Conservation (phyloP, 768 basidiomycete genomes). For the Hypholoma fasciculare region DNA sequence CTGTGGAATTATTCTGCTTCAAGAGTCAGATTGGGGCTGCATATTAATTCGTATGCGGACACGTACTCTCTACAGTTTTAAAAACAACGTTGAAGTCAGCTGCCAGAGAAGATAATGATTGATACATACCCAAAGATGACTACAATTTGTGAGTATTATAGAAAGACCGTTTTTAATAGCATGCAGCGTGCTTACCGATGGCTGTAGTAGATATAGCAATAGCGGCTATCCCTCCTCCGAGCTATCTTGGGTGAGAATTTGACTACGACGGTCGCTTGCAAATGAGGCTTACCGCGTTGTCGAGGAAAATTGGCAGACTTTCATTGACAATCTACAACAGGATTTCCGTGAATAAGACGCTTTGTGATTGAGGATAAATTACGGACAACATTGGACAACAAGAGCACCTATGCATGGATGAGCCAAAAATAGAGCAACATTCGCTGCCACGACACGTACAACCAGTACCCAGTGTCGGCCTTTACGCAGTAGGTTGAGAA, state of each 20-base stretch:
- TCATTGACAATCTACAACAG: slow-evolving; percentile 69
- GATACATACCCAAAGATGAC: slow-evolving; percentile 77
- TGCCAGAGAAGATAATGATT: background rate
- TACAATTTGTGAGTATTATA: slow-evolving; percentile 19
- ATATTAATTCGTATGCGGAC: too few relatives aligned
- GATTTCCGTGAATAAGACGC: background rate
- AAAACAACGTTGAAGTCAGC: background rate
- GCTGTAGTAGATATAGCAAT: slow-evolving; percentile 74
- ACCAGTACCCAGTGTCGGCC: slow-evolving; percentile 95
- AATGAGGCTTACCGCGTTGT: slow-evolving; percentile 56
- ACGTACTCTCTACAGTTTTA: background rate
- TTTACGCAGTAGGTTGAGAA: slow-evolving; percentile 44
- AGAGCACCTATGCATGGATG: slow-evolving; percentile 58
- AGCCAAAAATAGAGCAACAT: background rate
- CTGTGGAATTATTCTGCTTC: slow-evolving; percentile 61
- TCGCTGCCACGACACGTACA: slow-evolving; percentile 37
- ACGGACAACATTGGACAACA: slow-evolving; percentile 84
- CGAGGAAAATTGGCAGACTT: slow-evolving; percentile 80
- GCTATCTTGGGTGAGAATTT: slow-evolving; percentile 20
- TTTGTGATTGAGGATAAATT: too few relatives aligned
- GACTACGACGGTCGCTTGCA: background rate
- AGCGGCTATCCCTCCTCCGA: slow-evolving; percentile 73
- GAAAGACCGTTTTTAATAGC: background rate
- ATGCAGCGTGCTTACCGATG: slow-evolving; percentile 48
- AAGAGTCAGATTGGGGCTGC: background rate